phyloP scores from a whole-genome alignment of 179 eudicot genomes.

The Spinacia oleracea region DNA sequence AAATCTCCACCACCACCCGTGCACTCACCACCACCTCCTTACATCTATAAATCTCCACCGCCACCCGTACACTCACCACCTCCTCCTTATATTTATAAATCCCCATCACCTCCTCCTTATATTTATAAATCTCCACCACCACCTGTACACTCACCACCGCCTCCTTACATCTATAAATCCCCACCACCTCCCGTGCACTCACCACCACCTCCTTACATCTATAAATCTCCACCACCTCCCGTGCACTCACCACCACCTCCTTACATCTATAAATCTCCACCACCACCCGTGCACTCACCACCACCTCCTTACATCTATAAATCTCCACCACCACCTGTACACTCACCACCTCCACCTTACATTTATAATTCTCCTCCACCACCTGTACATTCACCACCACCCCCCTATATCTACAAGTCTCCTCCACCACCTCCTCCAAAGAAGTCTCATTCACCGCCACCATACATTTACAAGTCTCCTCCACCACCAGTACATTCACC shows the following conservation, averaged over 20 bases:
- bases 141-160: constrained; percentile 3
- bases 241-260: constrained; percentile 9
- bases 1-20: constrained; percentile 13
- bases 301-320: constrained; percentile 8
- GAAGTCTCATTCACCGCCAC: neutral
- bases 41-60: constrained; percentile 1
- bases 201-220: constrained; percentile 4
- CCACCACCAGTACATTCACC: constrained; percentile 9
- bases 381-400: neutral
- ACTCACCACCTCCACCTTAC: constrained; percentile 12
- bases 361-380: neutral
- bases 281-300: constrained; percentile 3
- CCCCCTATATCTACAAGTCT: neutral
- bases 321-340: constrained; percentile 13
- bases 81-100: neutral
- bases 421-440: neutral
- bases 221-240: constrained; percentile 5
- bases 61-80: constrained; percentile 7
- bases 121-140: constrained; percentile 3
- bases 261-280: constrained; percentile 9
- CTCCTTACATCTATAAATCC: neutral
- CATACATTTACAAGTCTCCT: neutral
- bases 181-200: constrained; percentile 6
- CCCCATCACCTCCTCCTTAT: neutral
- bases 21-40: constrained; percentile 9